Base-by-base conservation (phyloP, 345 rosid genomes). In the Euphorbia pulcherrima region DNA sequence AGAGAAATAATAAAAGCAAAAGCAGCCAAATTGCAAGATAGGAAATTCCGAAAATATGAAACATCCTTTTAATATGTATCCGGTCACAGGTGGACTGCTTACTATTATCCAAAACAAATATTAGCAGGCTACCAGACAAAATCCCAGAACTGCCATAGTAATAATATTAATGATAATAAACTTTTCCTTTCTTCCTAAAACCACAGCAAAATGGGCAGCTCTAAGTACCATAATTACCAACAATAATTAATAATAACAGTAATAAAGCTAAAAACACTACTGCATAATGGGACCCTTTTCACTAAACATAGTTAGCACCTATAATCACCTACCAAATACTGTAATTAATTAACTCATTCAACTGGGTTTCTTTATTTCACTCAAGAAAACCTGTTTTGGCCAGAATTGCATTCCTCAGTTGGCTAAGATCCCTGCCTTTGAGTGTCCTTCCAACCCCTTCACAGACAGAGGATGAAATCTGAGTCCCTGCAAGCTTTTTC, bases 341-440 rank as follows among this genome's bases (percentile, higher is more conserved):
- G 7, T 48, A 48, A 48, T n/a, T 2, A n/a, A 48, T 9, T 6
- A 17, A n/a, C n/a, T 12, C 21, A n/a, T 33, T 33, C 37, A 33
- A 50, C n/a, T 50, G 59, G 20, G 17, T 27, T 8, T 55, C 46
- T n/a, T 17, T 13, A 8, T 21, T 58, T 67, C 77, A 88, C 87
- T 94, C 99, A 23, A 94, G 74, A 76, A 94, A 92, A 5, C 99
- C 97, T 21, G 97, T 94, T 81, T 87, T 94, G 21, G 96, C 77
- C 76, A 94, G 72, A 68, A 94, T 81, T 47, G 92, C 93, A 78
- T 89, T 89, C 73, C 97, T 91, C 71, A 94, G 83, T 80, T 85
- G 84, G 77, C 97, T 94, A 44, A 94, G 96, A 80, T 94, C 99
- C 78, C 99, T 89, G 44, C 99, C 99, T 75, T 94, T 91, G 68